Evolutionary conservation across 1,139 yeast species (phyloP).

Genomic region (Magnusiomyces suaveolens): DNA sequence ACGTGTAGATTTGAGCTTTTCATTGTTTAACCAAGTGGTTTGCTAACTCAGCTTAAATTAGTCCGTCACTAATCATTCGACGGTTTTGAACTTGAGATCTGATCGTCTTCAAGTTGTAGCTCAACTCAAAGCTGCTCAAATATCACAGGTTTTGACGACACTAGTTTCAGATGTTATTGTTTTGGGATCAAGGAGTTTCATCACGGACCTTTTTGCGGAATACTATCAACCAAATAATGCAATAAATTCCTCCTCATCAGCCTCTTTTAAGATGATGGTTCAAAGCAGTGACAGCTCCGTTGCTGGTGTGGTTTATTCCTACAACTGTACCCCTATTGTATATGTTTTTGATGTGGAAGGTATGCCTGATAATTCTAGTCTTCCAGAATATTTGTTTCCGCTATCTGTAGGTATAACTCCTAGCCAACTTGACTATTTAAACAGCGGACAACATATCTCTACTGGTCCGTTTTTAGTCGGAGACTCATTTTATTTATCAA

Average conservation of each 20-base stretch:
- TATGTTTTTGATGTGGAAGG: slow-evolving; percentile 12
- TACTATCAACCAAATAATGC: slow-evolving; percentile 16
- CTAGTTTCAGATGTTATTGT: slow-evolving; percentile 49
- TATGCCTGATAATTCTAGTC: slow-evolving; percentile 5
- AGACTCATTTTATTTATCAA: slow-evolving; percentile 18
- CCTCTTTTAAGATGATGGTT: slow-evolving; percentile 19
- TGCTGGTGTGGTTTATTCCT: slow-evolving; percentile 21
- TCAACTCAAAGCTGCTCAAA: slow-evolving; percentile 70
- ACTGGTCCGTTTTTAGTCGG: slow-evolving; percentile 13
- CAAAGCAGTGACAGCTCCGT: slow-evolving; percentile 24
- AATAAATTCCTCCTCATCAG: slow-evolving; percentile 11
- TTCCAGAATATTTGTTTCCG: slow-evolving; percentile 21
- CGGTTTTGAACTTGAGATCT: slow-evolving; percentile 52
- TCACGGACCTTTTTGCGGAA: slow-evolving; percentile 24
- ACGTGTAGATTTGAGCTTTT: slow-evolving; percentile 14
- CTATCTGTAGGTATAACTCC: background rate
- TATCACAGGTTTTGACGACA: slow-evolving; percentile 54
- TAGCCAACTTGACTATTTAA: background rate
- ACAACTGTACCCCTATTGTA: slow-evolving; percentile 12
- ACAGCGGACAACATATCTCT: slow-evolving; percentile 5
- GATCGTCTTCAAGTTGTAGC: slow-evolving; percentile 71
- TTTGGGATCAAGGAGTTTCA: slow-evolving; percentile 23
- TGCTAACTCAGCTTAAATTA: background rate
- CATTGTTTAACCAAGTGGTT: slow-evolving; percentile 4
- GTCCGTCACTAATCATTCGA: slow-evolving; percentile 54